Evolutionary conservation across 164 flowering plant species (phyloP).

Genomic region (Malania oleifera): DNA sequence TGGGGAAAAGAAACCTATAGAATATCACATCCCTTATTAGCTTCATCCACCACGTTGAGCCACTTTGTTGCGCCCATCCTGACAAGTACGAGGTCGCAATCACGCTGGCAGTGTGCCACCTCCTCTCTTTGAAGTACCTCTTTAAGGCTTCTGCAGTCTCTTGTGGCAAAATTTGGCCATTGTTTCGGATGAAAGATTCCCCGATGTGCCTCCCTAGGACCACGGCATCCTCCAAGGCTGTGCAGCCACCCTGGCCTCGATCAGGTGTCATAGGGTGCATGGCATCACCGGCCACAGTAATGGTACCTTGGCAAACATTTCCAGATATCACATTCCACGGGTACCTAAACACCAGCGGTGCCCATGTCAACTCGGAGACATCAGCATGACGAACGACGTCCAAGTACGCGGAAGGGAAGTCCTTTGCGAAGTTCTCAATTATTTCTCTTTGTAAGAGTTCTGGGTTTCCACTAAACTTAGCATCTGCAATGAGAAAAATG

Average conservation of each 20-base stretch:
- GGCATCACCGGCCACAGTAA: constrained; percentile 48
- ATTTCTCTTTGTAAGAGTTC: constrained; percentile 17
- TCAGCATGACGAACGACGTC: constrained; percentile 23
- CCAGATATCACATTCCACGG: constrained; percentile 39
- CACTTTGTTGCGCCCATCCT: constrained; percentile 27
- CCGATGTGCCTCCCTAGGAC: constrained; percentile 35
- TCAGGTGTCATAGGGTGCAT: constrained; percentile 58
- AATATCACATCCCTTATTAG: constrained; percentile 14
- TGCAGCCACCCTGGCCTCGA: constrained; percentile 41
- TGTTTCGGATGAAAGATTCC: neutral
- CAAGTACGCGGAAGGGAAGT: constrained; percentile 16
- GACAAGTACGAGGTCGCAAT: constrained; percentile 21
- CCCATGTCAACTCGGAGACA: constrained; percentile 13
- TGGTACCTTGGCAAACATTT: constrained; percentile 13
- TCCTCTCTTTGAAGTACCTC: constrained; percentile 21
- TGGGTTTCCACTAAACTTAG: constrained; percentile 13
- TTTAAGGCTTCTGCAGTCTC: constrained; percentile 12
- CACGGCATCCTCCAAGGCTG: constrained; percentile 42
- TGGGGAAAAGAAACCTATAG: constrained; percentile 5
- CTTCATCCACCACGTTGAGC: constrained; percentile 22
- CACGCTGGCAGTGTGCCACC: constrained; percentile 22
- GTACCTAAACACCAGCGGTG: constrained; percentile 30
- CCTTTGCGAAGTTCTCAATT: constrained; percentile 12
- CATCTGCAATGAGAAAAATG: too few relatives aligned
- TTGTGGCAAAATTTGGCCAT: constrained; percentile 3